Percentiles rank a stretch among this genome's conserved stretches.
phyloP scores from a whole-genome alignment of 2,329 filamentous ascomycete genomes.

The Ophiosphaerella korrae region DNA sequence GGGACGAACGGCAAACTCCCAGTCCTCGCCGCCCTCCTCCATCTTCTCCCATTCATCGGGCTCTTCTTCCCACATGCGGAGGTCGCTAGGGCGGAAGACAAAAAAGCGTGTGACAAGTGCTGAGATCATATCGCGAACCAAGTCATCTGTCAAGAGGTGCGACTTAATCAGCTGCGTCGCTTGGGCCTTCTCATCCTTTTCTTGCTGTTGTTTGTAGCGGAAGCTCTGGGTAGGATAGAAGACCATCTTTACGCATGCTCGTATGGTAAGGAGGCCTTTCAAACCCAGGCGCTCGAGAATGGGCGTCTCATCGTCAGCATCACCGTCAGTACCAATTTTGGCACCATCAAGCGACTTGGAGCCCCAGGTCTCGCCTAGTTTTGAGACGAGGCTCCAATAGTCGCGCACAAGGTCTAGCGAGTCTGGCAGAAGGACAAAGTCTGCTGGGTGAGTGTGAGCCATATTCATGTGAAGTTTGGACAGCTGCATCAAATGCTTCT shows the following conservation, averaged over 20 bases:
- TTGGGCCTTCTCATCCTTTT: constrained; percentile 75
- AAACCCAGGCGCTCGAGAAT: constrained; percentile 80
- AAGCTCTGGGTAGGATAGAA: constrained; percentile 82
- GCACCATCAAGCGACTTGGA: constrained; percentile 52
- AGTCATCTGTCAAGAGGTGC: constrained; percentile 74
- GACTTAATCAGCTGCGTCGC: constrained; percentile 73
- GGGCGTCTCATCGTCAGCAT: constrained; percentile 56
- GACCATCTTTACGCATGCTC: constrained; percentile 83
- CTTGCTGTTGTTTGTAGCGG: constrained; percentile 75
- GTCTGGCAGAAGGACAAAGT: constrained; percentile 81
- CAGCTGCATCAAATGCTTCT: constrained; percentile 86
- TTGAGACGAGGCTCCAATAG: constrained; percentile 83
- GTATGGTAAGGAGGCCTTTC: constrained; percentile 80
- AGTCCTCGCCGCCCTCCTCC: constrained; percentile 80
- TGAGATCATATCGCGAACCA: constrained; percentile 82
- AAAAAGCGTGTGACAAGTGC: constrained; percentile 86
- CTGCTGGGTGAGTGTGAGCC: constrained; percentile 76
- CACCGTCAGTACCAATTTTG: constrained; percentile 52
- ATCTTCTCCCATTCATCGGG: constrained; percentile 94
- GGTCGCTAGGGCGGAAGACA: constrained; percentile 80
- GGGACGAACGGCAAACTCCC: constrained; percentile 89
- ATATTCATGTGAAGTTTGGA: constrained; percentile 91
- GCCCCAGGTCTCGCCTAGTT: constrained; percentile 76
- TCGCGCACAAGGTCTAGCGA: constrained; percentile 76
- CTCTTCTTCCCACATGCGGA: constrained; percentile 91